Evolutionary conservation across 306 rosid genomes (phyloP), one percentile per base, ranked within the genome.

Genomic region (Lotus japonicus): DNA sequence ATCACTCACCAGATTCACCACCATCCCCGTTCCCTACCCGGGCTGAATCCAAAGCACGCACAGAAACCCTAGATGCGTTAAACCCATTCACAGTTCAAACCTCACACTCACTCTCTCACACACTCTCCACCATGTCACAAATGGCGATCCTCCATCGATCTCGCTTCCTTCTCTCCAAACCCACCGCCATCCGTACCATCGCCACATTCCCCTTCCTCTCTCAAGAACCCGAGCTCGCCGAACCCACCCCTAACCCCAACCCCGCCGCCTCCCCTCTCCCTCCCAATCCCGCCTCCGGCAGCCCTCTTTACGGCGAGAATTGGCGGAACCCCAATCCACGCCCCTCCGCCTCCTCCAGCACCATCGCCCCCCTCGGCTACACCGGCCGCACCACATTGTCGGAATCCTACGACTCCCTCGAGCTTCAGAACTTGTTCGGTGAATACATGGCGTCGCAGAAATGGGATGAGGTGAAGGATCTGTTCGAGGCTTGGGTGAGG

Each of bases 261-360:
- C 26, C 26, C 26, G 1, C 26, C 26, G 26, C 26, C 26, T 21
- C 26, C 2, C 74, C 96, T 0, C 96, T 95, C 19, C 99, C 99
- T 52, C 99, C 99, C 1, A 90, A 87, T 73, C 99, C 99, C 0
- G 87, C 97, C 71, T 66, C 97, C 0, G 94, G 95, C 0, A 84
- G 86, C 61, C 99, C 97, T 2, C 86, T 92, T 64, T 92, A 92
- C 88, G 64, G 74, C 12, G 95, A 88, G 70, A 90, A 95, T 65
- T 95, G 99, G 99, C 85, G 99, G 1, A 80, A 44, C 13, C 96
- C 95, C 0, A 5, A 57, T 12, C 58, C 80, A 0, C 2, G 0
- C 9, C 15, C 71, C n/a, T 15, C 85, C n/a, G n/a, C n/a, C 0
- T 0, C 15, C 33, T 1, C 71, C 31, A 28, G 7, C 89, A 6